Percentiles rank a stretch among this genome's conserved stretches.
phyloP scores from a whole-genome alignment of 2,329 filamentous ascomycete genomes.

The Knufia petricola region DNA sequence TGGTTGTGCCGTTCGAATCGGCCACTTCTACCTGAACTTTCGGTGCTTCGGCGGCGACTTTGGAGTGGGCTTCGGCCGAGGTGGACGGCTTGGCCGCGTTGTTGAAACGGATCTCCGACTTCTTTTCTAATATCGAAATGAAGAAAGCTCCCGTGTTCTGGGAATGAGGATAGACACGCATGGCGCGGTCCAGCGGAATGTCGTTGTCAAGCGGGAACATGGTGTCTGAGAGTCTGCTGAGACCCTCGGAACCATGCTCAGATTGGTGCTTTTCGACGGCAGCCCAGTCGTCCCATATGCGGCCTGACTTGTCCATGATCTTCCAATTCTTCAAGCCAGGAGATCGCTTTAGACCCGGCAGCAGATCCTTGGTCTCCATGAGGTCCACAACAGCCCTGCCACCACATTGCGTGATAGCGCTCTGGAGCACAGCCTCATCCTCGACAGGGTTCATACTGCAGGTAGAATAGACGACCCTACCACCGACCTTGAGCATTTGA shows the following conservation, averaged over 20 bases:
- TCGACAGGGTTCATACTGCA: constrained; percentile 98
- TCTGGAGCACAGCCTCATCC: constrained; percentile 84
- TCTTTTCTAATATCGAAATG: constrained; percentile 90
- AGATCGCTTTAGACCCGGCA: constrained; percentile 66
- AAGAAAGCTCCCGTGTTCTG: constrained; percentile 98
- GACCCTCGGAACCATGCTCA: constrained; percentile 47
- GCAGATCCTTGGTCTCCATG: constrained; percentile 67
- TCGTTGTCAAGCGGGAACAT: constrained; percentile 69
- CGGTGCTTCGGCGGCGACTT: constrained; percentile 7
- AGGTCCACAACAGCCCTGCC: constrained; percentile 72
- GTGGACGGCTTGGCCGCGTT: constrained; percentile 45
- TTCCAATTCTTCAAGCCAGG: constrained; percentile 75
- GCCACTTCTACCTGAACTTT: constrained; percentile 31
- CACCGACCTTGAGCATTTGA: constrained; percentile 92
- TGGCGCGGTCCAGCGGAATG: constrained; percentile 77
- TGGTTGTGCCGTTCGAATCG: constrained; percentile 29
- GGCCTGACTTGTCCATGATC: constrained; percentile 77
- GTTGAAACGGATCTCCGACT: constrained; percentile 69
- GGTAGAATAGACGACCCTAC: constrained; percentile 91
- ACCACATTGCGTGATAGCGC: constrained; percentile 82
- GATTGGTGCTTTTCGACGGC: constrained; percentile 62
- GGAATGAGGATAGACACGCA: constrained; percentile 87
- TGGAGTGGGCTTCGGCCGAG: not conserved
- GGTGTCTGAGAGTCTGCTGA: constrained; percentile 61
- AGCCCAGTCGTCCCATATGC: constrained; percentile 71